Evolutionary conservation across 2,329 filamentous ascomycete genomes (phyloP), one percentile per base, ranked within the genome.

Genomic region (Alternaria novae-zelandiae): DNA sequence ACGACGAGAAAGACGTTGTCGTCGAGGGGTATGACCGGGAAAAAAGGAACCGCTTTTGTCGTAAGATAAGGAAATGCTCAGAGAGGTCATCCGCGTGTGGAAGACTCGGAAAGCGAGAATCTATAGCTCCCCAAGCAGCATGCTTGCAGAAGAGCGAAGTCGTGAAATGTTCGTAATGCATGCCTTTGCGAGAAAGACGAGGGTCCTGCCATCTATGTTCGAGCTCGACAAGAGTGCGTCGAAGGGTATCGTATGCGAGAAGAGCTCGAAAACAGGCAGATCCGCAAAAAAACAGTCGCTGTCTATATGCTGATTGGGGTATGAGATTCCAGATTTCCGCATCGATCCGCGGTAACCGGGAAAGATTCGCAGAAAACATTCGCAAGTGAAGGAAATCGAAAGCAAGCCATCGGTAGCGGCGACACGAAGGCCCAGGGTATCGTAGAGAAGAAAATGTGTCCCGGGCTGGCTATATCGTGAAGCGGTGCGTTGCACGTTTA

Each of bases 241-340:
- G 70, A 74, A 70, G 77, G 74, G 73, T 77, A 76, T 78, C 76
- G 72, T 78, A 71, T 79, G 75, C 73, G 79, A 65, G 76, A 71
- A 71, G 74, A 76, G 74, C 77, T 78, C 77, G 76, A 78, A 76
- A 75, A 75, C 71, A 79, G 74, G 75, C 77, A 77, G 78, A 74
- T 74, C 74, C 76, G 77, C 78, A 79, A 73, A 77, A 74, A 82
- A 83, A 83, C 79, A 80, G 78, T 82, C 81, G 82, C 81, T 82
- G 78, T 83, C 82, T 83, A 84, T 83, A 82, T 83, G 81, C 81
- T 82, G 80, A 73, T 82, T 77, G 78, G 81, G 81, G 81, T 82
- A 82, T 82, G 79, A 81, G 78, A 77, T 80, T 80, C 78, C 78
- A 74, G 76, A 78, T 74, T 77, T 76, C 75, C 79, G 75, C 73